A percentile compares a stretch with the other conserved stretches of the same genome.
phyloP scores from a whole-genome alignment of 768 basidiomycete species.

The Termitomyces sp. region DNA sequence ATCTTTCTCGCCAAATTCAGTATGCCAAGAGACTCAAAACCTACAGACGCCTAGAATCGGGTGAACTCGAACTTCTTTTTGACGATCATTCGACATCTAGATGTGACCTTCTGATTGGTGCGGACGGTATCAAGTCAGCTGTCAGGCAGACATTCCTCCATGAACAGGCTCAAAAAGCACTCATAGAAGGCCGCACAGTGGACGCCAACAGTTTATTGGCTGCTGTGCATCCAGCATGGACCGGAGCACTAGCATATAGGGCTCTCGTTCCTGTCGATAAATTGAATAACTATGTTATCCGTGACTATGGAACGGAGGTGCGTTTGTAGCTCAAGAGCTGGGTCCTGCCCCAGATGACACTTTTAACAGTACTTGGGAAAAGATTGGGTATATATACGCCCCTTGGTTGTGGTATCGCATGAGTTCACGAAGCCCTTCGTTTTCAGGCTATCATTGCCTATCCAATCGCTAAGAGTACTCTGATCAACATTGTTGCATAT shows the following conservation, averaged over 20 bases:
- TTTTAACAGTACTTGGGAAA: conserved; percentile 25
- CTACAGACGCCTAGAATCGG: conserved; percentile 25
- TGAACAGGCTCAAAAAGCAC: conserved; percentile 11
- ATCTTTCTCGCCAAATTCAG: conserved; percentile 31
- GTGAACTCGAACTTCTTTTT: conserved; percentile 30
- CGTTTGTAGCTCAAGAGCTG: background rate
- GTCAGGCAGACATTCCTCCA: conserved; percentile 22
- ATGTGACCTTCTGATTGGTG: conserved; percentile 45
- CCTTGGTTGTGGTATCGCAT: background rate
- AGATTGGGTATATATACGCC: conserved; percentile 17
- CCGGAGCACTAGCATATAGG: conserved; percentile 36
- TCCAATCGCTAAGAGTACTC: conserved; percentile 29
- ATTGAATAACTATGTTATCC: conserved; percentile 14
- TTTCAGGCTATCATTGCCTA: conserved; percentile 34
- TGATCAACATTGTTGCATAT: conserved; percentile 31
- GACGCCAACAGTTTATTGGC: conserved; percentile 7
- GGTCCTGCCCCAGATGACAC: background rate
- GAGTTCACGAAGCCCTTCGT: background rate
- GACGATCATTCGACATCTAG: conserved; percentile 37
- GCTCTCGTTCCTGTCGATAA: conserved; percentile 20
- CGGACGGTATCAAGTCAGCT: conserved; percentile 33
- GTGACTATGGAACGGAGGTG: conserved; percentile 17
- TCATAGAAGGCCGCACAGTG: conserved; percentile 2
- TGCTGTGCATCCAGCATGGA: conserved; percentile 30
- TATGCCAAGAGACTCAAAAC: conserved; percentile 38